Percentiles rank a stretch among this genome's conserved stretches.
These are phyloP conservation scores for Neoboletus magnificus DNA, from an alignment of 768 basidiomycete species.

Conservation along the genomic window DNA sequence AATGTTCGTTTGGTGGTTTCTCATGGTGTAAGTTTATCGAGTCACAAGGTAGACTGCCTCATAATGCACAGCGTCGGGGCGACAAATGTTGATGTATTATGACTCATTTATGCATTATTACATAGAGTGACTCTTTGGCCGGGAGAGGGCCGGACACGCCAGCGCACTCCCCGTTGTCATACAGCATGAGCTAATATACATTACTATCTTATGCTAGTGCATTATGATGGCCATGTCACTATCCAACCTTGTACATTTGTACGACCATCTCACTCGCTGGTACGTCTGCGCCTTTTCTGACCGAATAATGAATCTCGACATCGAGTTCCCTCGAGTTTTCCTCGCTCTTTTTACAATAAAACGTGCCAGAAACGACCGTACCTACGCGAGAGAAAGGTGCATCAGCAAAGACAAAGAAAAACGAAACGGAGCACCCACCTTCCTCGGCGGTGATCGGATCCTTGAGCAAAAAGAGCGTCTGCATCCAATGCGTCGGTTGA, in stretches of 20 bases:
- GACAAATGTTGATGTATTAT: no score
- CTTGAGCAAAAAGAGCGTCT: slow-evolving; percentile 82
- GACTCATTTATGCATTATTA: no score
- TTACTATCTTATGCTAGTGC: no score
- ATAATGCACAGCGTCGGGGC: no score
- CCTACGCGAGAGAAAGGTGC: slow-evolving; percentile 40
- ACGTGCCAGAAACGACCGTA: slow-evolving; percentile 70
- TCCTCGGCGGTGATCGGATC: slow-evolving; percentile 75
- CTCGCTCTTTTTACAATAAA: slow-evolving; percentile 77
- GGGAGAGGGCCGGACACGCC: no score
- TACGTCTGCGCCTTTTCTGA: slow-evolving; percentile 40
- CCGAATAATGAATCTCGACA: slow-evolving; percentile 79
- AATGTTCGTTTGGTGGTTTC: no score
- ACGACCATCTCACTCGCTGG: slow-evolving; percentile 49
- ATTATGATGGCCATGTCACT: no score
- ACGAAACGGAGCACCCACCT: slow-evolving; percentile 41
- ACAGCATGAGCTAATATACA: no score
- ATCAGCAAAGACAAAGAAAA: not conserved
- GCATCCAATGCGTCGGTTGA: slow-evolving; percentile 94
- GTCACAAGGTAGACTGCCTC: no score
- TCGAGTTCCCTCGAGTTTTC: slow-evolving; percentile 85
- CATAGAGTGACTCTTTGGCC: no score
- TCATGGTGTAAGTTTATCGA: no score
- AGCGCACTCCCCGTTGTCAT: no score
- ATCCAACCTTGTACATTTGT: slow-evolving; percentile 80